Evolutionary conservation across 2,329 filamentous ascomycete species (phyloP).

Genomic region (Aspergillus flavus): DNA sequence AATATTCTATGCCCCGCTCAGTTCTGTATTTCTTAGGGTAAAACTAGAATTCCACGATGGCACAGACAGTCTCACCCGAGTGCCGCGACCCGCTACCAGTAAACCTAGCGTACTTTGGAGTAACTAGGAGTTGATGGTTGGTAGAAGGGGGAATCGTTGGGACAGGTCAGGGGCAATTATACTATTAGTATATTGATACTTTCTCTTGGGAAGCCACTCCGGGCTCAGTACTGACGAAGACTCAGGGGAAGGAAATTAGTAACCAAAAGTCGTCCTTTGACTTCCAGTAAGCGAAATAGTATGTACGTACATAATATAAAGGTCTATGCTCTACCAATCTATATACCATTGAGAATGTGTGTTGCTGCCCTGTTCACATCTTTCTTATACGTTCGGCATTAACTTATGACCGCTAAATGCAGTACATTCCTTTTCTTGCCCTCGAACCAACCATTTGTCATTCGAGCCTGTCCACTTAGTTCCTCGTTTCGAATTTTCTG

Average conservation of each 20-base stretch:
- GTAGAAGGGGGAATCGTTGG: not conserved
- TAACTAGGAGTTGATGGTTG: not conserved
- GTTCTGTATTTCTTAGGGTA: not conserved
- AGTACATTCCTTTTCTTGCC: not conserved
- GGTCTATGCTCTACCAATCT: not conserved
- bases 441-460: not conserved
- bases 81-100: not conserved
- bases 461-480: not conserved
- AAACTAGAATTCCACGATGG: not conserved
- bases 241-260: not conserved
- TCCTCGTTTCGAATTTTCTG: not conserved
- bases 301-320: not conserved
- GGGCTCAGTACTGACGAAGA: not conserved
- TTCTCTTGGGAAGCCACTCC: not conserved
- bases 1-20: not conserved
- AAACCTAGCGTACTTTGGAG: not conserved
- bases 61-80: not conserved
- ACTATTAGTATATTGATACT: not conserved
- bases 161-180: not conserved
- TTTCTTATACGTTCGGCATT: not conserved
- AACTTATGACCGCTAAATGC: not conserved
- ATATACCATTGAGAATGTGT: not conserved
- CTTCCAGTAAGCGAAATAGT: not conserved
- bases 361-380: not conserved
- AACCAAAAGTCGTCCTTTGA: not conserved